Evolutionary conservation across 768 basidiomycete species (phyloP).

Genomic region (Sarcomyxa edulis): DNA sequence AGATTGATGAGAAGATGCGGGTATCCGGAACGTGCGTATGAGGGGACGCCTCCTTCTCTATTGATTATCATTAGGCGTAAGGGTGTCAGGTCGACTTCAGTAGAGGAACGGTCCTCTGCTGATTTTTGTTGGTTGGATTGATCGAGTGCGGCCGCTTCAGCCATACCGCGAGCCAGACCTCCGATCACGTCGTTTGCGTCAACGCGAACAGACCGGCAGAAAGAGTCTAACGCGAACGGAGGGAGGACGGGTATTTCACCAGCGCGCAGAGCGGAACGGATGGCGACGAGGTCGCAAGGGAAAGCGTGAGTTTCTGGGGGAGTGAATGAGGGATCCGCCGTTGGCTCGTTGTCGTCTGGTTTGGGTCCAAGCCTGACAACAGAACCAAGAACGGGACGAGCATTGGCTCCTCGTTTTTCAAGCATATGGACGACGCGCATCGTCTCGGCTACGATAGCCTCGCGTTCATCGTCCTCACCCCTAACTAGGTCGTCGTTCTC

Average conservation of each 20-base stretch:
- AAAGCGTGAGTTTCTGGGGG: constrained; percentile 76
- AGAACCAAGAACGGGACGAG: constrained; percentile 85
- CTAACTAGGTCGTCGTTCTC: constrained; percentile 76
- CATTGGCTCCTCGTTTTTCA: constrained; percentile 79
- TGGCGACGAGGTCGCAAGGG: constrained; percentile 73
- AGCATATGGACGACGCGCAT: constrained; percentile 81
- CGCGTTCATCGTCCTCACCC: constrained; percentile 67
- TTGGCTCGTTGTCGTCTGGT: constrained; percentile 36
- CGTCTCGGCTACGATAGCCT: constrained; percentile 67
- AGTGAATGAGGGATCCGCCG: constrained; percentile 24
- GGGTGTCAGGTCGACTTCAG: constrained; percentile 80
- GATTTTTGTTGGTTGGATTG: constrained; percentile 21
- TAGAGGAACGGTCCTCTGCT: constrained; percentile 29
- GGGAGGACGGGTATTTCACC: constrained; percentile 96
- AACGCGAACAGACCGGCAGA: constrained; percentile 80
- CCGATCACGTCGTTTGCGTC: constrained; percentile 86
- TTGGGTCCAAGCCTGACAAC: constrained; percentile 81
- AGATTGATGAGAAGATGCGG: constrained; percentile 97
- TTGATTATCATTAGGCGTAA: constrained; percentile 97
- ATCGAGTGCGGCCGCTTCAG: constrained; percentile 38
- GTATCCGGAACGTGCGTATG: constrained; percentile 90
- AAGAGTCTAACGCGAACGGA: constrained; percentile 89
- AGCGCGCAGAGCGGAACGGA: constrained; percentile 83
- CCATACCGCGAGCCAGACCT: constrained; percentile 86
- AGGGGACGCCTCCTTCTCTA: constrained; percentile 93